phyloP scores from a whole-genome alignment of 2,329 filamentous ascomycete species.

The Fusarium pseudoanthophilum region DNA sequence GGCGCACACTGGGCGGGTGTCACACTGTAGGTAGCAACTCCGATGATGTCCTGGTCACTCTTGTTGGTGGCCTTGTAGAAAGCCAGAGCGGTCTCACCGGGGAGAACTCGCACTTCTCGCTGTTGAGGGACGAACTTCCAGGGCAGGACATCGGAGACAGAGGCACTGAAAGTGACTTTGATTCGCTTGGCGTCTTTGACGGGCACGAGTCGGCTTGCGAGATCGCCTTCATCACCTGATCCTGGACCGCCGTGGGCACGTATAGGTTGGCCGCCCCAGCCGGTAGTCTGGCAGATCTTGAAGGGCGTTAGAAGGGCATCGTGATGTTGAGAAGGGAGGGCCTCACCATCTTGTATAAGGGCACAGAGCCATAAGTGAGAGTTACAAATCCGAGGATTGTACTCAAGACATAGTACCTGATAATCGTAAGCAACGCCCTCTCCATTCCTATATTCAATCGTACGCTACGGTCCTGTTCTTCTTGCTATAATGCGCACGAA shows the following conservation, averaged over 20 bases:
- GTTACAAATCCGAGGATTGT: constrained; percentile 83
- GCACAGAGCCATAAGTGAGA: constrained; percentile 84
- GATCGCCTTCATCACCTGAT: constrained; percentile 66
- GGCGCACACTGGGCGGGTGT: constrained; percentile 95
- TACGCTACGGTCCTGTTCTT: constrained; percentile 72
- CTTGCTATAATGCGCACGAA: constrained; percentile 71
- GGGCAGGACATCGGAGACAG: constrained; percentile 91
- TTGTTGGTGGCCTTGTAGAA: constrained; percentile 98
- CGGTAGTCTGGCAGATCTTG: constrained; percentile 84
- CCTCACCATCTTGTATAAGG: constrained; percentile 85
- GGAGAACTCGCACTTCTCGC: constrained; percentile 92
- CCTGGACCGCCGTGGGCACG: constrained; percentile 73
- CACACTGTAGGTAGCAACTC: constrained; percentile 96
- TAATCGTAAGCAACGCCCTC: constrained; percentile 29
- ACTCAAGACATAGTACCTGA: constrained; percentile 78
- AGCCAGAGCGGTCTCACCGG: constrained; percentile 94
- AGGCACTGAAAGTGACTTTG: constrained; percentile 95
- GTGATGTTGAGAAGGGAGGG: neutral
- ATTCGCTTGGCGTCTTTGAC: constrained; percentile 85
- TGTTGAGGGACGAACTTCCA: constrained; percentile 99
- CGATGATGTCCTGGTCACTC: constrained; percentile 92
- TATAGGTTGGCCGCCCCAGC: constrained; percentile 93
- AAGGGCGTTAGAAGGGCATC: neutral
- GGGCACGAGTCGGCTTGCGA: constrained; percentile 80
- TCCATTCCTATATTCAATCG: neutral